Base-by-base conservation (phyloP, 108 stramenopile species). In the Fragilaria radians region DNA sequence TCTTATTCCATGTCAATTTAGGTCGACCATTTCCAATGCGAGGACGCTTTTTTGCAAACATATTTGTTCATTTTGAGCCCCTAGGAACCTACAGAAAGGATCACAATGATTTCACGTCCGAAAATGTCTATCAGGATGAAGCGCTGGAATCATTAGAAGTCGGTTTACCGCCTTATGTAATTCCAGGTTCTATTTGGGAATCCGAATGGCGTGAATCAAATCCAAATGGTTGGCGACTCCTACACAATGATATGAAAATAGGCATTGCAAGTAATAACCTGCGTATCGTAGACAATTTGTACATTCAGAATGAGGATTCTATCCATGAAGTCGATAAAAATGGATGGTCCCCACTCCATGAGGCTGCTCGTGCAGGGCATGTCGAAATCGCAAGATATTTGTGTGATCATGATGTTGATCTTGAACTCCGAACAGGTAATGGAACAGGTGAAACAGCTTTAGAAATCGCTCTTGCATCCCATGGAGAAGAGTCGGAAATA, bases 61-160 rank as follows among this genome's bases (percentile, higher is more conserved):
- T 85, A 31, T 93, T 93, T 50, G 74, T 93, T 18, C 91, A 93
- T 63, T 93, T 76, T 67, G 81, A 82, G 27, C 71, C 74, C 4
- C 63, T 59, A n/a, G 71, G 71, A 17, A 18, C 46, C 46, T 1
- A 17, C 21, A 9, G n/a, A 31, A n/a, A 29, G 31, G 49, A 46
- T 2, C 48, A 22, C 4, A 27, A 50, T 28, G 27, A 36, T 3
- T 59, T 59, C 45, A 29, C 17, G 9, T 23, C 21, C 4, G n/a
- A 46, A n/a, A 46, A 46, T 2, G 22, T 59, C 30, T 27, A 28
- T 9, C 3, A 25, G 42, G 21, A 26, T 5, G 48, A 63, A 42
- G 65, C 0, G 17, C 31, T 2, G 48, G 36, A 28, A 30, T 52
- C 31, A 33, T 42, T 36, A 32, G 65, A 70, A 32, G 60, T 61